Conservation (phyloP, 805 yeast species). For the Osmozyma mogii region DNA sequence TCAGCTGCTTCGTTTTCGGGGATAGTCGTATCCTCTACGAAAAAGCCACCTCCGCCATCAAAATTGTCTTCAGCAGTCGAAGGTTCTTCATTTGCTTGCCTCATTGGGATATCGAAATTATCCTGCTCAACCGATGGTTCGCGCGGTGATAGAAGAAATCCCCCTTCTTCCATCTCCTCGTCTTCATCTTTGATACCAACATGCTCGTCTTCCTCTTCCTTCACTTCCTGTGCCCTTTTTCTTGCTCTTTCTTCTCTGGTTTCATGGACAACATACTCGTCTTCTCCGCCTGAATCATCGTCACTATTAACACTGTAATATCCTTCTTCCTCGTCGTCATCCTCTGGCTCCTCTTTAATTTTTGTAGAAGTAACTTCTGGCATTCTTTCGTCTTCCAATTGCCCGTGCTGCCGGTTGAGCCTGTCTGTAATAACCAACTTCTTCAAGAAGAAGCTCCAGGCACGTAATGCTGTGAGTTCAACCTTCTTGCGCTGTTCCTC, state of each 20-base stretch:
- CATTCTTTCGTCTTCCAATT: conserved; percentile 16
- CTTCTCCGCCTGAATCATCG: conserved; percentile 7
- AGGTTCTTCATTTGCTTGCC: too few species aligned
- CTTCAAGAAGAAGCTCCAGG: conserved; percentile 47
- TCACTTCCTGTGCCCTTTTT: conserved; percentile 2
- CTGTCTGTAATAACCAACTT: conserved; percentile 42
- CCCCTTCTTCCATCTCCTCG: conserved; percentile 1
- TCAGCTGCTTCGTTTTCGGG: too few species aligned
- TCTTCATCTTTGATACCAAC: conserved; percentile 1
- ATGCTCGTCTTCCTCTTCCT: conserved; percentile 1
- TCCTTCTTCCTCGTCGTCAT: conserved; percentile 10
- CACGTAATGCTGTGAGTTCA: conserved; percentile 43
- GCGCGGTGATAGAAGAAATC: too few species aligned
- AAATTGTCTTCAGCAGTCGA: too few species aligned
- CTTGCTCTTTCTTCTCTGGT: too few species aligned
- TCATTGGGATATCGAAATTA: too few species aligned
- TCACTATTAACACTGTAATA: conserved; percentile 16
- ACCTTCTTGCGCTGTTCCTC: conserved; percentile 35
- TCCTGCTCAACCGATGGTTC: too few species aligned
- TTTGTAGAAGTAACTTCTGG: too few species aligned
- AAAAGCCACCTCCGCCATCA: too few species aligned
- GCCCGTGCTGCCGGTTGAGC: conserved; percentile 43
- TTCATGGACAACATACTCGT: conserved; percentile 6
- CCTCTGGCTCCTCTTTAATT: conserved; percentile 5
- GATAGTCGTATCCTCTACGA: too few species aligned